Conservation (phyloP, 768 basidiomycete genomes). For the Phlebiopsis flavidoalba region DNA sequence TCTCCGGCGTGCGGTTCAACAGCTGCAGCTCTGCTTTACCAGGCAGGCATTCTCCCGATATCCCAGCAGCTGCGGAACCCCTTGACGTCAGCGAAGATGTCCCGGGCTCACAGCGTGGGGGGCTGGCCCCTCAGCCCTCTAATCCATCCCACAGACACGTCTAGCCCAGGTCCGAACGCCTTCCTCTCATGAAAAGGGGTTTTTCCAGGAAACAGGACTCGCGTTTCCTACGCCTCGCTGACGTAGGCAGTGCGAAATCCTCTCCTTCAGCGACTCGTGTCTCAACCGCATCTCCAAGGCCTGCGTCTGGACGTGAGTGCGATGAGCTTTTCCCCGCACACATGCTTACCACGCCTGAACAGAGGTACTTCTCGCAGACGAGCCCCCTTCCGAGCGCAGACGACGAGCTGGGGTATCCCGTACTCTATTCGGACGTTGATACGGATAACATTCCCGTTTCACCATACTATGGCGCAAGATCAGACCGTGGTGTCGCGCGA, state of each 20-base stretch:
- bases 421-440: constrained; percentile 1
- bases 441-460: constrained; percentile 8
- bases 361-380: constrained; percentile 10
- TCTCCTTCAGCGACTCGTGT: not conserved
- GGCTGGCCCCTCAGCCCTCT: not conserved
- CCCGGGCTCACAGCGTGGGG: not conserved
- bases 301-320: not conserved
- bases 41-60: not conserved
- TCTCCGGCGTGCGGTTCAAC: constrained; percentile 59
- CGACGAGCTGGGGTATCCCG: constrained; percentile 9
- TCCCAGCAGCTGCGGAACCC: not conserved
- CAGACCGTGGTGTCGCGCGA: not conserved
- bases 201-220: not conserved
- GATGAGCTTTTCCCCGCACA: not conserved
- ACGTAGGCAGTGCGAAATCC: not conserved
- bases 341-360: constrained; percentile 3
- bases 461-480: constrained; percentile 5
- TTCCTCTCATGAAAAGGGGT: not conserved
- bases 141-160: not conserved
- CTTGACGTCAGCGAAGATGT: not conserved
- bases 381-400: not conserved
- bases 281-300: not conserved
- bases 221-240: not conserved
- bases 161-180: not conserved
- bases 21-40: constrained; percentile 44